Percentiles rank a stretch among this genome's conserved stretches.
Evolutionary conservation across 257 asterid genomes (phyloP).

Genomic region (Dorcoceras hygrometricum): DNA sequence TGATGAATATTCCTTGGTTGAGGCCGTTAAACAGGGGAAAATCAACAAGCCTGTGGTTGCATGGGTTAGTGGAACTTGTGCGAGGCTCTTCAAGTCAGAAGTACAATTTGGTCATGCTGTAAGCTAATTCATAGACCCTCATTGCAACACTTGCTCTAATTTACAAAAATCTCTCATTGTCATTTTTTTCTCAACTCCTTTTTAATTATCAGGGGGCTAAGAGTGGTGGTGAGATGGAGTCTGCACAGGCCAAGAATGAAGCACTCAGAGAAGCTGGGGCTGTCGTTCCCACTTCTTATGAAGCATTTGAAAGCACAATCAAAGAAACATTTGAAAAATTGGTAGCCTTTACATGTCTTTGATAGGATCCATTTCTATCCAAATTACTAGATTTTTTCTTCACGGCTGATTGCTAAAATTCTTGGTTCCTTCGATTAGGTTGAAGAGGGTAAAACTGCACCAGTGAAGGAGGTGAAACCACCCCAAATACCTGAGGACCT

Average conservation of each 20-base stretch:
- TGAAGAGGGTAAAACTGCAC: constrained; percentile 65
- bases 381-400: constrained; percentile 7
- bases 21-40: constrained; percentile 94
- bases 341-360: constrained; percentile 37
- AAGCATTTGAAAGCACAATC: constrained; percentile 84
- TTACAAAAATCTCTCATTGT: constrained; percentile 7
- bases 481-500: constrained; percentile 99
- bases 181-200: constrained; percentile 19
- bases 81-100: constrained; percentile 97
- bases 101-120: constrained; percentile 99
- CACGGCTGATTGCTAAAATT: constrained; percentile 12
- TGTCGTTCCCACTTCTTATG: constrained; percentile 93
- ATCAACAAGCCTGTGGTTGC: constrained; percentile 95
- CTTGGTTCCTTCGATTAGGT: constrained; percentile 41
- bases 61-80: constrained; percentile 99
- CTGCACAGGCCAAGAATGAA: constrained; percentile 97
- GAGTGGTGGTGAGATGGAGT: constrained; percentile 99
- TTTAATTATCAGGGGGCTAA: constrained; percentile 76
- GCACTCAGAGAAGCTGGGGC: constrained; percentile 97
- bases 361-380: constrained; percentile 2
- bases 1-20: constrained; percentile 97
- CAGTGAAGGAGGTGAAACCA: constrained; percentile 83
- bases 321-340: constrained; percentile 73
- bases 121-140: constrained; percentile 33
- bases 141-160: not conserved